Evolutionary conservation across 306 rosid species (phyloP).

Genomic region (Pyrus bretschneideri): DNA sequence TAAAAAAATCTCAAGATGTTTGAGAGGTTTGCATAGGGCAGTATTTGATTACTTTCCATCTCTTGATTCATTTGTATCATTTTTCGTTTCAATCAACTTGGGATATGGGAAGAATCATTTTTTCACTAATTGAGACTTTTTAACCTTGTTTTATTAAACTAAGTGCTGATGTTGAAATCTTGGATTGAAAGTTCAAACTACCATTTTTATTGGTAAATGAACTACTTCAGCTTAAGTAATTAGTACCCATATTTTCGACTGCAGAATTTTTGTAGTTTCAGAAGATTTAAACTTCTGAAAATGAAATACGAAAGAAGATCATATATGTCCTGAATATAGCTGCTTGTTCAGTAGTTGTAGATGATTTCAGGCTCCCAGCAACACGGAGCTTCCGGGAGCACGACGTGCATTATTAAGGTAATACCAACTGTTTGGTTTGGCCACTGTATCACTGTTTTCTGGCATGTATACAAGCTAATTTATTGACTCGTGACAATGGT

Average conservation of each 20-base stretch:
- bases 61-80: background rate
- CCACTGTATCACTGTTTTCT: slow-evolving; percentile 9
- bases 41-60: background rate
- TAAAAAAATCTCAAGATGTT: too few relatives aligned
- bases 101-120: background rate
- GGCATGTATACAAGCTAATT: slow-evolving; percentile 20
- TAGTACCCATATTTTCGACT: background rate
- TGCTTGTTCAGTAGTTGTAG: slow-evolving; percentile 1
- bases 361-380: slow-evolving; percentile 48
- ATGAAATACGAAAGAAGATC: background rate
- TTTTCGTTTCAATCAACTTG: background rate
- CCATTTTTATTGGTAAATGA: background rate
- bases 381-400: slow-evolving; percentile 39
- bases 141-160: background rate
- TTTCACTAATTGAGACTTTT: background rate
- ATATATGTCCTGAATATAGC: background rate
- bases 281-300: background rate
- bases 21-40: too few relatives aligned
- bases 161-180: background rate
- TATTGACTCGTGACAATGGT: slow-evolving; percentile 8
- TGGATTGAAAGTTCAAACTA: slow-evolving; percentile 1
- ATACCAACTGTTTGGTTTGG: background rate
- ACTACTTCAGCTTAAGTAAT: background rate
- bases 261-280: background rate
- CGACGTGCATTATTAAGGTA: slow-evolving; percentile 55